Evolutionary conservation across 257 asterid species (phyloP).

Genomic region (Salvia splendens): DNA sequence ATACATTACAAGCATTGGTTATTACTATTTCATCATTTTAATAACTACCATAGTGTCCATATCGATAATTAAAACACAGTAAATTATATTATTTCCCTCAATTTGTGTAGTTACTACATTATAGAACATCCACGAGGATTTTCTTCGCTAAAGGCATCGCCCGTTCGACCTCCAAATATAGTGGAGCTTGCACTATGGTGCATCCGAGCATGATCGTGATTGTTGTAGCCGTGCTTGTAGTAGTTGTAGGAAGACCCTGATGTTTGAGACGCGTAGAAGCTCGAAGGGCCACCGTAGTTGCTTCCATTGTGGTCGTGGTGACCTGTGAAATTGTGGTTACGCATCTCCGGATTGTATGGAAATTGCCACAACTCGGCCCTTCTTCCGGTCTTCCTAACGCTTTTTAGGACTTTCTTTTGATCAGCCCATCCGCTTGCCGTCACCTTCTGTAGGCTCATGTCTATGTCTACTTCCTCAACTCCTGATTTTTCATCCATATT

Average conservation of each 20-base stretch:
- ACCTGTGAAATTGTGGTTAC: conserved; percentile 42
- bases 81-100: not conserved
- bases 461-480: conserved; percentile 70
- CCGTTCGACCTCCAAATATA: conserved; percentile 53
- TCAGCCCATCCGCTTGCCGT: conserved; percentile 71
- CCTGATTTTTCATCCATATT: conserved; percentile 39
- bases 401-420: conserved; percentile 64
- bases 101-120: conserved; percentile 41
- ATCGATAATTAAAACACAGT: not conserved
- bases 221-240: conserved; percentile 71
- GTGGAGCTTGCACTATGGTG: conserved; percentile 42
- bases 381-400: conserved; percentile 60
- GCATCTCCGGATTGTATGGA: conserved; percentile 53
- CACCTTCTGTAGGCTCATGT: conserved; percentile 73
- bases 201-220: conserved; percentile 19
- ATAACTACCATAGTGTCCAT: too few relatives aligned
- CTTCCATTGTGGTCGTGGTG: conserved; percentile 35
- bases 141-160: conserved; percentile 73
- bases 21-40: too few relatives aligned
- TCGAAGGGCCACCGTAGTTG: conserved; percentile 46
- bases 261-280: conserved; percentile 40
- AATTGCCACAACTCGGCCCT: conserved; percentile 77
- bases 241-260: conserved; percentile 66
- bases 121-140: conserved; percentile 58
- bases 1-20: too few relatives aligned